Evolutionary conservation across 352 stramenopile species (phyloP).

Genomic region (Phytophthora meadii): DNA sequence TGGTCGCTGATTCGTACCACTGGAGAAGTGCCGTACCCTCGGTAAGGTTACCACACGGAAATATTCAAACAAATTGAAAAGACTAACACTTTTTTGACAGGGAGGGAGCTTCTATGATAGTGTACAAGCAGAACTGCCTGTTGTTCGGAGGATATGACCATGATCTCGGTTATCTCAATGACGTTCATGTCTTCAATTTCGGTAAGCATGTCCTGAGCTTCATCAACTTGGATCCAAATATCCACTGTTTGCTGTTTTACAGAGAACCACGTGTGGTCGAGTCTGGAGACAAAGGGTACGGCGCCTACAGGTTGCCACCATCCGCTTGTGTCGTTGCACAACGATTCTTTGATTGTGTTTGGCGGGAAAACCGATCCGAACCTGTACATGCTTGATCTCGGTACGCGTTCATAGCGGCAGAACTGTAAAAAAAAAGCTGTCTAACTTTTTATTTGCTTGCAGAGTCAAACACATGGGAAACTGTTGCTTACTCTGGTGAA

Average conservation of each 20-base stretch:
- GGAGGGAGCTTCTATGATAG: constrained; percentile 91
- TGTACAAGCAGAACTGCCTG: constrained; percentile 92
- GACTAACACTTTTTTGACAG: constrained; percentile 31
- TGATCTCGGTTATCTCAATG: constrained; percentile 93
- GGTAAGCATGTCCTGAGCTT: constrained; percentile 34
- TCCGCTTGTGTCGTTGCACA: constrained; percentile 94
- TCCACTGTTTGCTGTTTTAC: background rate
- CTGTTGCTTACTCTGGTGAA: constrained; percentile 65
- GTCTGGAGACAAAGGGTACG: constrained; percentile 89
- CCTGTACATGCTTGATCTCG: constrained; percentile 94
- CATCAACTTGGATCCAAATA: background rate
- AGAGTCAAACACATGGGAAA: constrained; percentile 76
- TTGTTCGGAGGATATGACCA: constrained; percentile 98
- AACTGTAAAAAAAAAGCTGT: background rate
- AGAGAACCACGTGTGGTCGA: constrained; percentile 89
- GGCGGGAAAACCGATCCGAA: constrained; percentile 94
- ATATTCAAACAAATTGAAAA: background rate
- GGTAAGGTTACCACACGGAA: constrained; percentile 35
- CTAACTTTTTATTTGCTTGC: constrained; percentile 12
- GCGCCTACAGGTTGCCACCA: constrained; percentile 93
- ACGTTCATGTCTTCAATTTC: constrained; percentile 98
- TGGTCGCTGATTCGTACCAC: constrained; percentile 41
- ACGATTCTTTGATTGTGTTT: constrained; percentile 94
- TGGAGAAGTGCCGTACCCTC: constrained; percentile 72
- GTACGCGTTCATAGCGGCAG: constrained; percentile 28